Conservation (phyloP, 2,329 filamentous ascomycete species). For the Tolypocladium tropicale region DNA sequence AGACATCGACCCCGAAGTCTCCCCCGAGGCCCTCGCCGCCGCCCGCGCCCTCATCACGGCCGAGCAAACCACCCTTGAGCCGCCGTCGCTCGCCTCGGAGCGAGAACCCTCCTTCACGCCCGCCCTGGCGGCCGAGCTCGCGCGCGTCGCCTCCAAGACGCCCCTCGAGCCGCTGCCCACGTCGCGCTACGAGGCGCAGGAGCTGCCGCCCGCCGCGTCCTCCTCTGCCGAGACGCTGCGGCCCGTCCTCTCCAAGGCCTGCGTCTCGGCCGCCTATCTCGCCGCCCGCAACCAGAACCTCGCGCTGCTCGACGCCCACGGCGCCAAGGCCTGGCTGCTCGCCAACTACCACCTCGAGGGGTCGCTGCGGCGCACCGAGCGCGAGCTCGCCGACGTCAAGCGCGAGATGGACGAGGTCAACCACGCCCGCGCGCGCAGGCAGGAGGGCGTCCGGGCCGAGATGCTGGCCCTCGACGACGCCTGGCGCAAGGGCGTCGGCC, state of each 20-base stretch:
- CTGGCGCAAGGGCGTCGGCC: conserved; percentile 71
- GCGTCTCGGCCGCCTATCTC: conserved; percentile 42
- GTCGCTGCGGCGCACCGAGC: conserved; percentile 54
- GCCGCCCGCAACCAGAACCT: conserved; percentile 45
- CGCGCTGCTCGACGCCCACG: conserved; percentile 65
- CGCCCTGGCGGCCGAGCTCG: conserved; percentile 57
- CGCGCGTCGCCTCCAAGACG: conserved; percentile 41
- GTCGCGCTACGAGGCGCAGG: conserved; percentile 70
- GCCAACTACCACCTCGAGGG: conserved; percentile 73
- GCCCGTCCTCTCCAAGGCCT: conserved; percentile 47
- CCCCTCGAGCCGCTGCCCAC: conserved; percentile 56
- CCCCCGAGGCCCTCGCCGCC: conserved; percentile 48
- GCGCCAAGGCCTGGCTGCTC: conserved; percentile 87
- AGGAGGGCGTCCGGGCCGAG: conserved; percentile 65
- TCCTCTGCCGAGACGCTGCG: conserved; percentile 35
- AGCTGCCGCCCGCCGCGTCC: conserved; percentile 30
- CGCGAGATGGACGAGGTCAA: conserved; percentile 66
- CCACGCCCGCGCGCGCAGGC: conserved; percentile 54
- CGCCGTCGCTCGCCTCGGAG: conserved; percentile 33
- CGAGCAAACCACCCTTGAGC: conserved; percentile 44
- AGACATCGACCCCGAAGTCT: conserved; percentile 77
- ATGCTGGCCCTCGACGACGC: conserved; percentile 61
- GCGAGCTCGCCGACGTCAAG: conserved; percentile 59
- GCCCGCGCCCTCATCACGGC: conserved; percentile 60
- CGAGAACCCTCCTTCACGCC: conserved; percentile 50